Percentiles rank a stretch among this genome's conserved stretches.
Conservation (phyloP, 2,329 filamentous ascomycete genomes). For the Ophiocordyceps camponoti-floridani region DNA sequence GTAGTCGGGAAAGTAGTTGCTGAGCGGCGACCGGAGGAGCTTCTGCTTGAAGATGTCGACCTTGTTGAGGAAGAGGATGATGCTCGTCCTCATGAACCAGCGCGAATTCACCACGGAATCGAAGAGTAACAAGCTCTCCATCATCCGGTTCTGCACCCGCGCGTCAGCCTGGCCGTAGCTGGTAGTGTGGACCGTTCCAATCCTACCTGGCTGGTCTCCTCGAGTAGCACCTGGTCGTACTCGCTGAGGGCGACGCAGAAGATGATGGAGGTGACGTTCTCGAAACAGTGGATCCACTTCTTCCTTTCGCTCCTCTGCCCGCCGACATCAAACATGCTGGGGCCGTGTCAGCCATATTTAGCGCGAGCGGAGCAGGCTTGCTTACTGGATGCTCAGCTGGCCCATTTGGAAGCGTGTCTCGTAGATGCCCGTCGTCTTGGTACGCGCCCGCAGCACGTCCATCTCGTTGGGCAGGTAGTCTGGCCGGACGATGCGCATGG, state of each 20-base stretch:
- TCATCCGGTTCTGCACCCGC: conserved; percentile 79
- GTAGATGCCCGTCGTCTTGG: conserved; percentile 98
- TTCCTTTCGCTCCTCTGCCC: conserved; percentile 94
- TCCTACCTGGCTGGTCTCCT: conserved; percentile 92
- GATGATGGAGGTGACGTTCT: conserved; percentile 98
- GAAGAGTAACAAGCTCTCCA: conserved; percentile 91
- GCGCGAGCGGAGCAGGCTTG: conserved; percentile 2
- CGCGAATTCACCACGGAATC: conserved; percentile 97
- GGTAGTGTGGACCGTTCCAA: neutral
- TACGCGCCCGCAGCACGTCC: conserved; percentile 86
- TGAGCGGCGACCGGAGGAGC: conserved; percentile 70
- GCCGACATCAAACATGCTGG: conserved; percentile 98
- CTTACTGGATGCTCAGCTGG: conserved; percentile 94
- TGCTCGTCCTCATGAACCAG: conserved; percentile 98
- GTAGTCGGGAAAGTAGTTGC: conserved; percentile 95
- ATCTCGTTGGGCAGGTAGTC: conserved; percentile 89
- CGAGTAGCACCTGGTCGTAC: conserved; percentile 91
- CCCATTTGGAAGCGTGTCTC: conserved; percentile 98
- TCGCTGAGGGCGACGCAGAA: conserved; percentile 97
- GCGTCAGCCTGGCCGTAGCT: neutral
- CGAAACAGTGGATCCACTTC: conserved; percentile 99
- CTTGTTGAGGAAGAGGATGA: conserved; percentile 97
- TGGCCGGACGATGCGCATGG: conserved; percentile 60
- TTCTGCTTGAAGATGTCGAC: conserved; percentile 97
- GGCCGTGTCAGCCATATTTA: conserved; percentile 6